phyloP scores from a whole-genome alignment of 208 protist genomes.

The Angomonas deanei region DNA sequence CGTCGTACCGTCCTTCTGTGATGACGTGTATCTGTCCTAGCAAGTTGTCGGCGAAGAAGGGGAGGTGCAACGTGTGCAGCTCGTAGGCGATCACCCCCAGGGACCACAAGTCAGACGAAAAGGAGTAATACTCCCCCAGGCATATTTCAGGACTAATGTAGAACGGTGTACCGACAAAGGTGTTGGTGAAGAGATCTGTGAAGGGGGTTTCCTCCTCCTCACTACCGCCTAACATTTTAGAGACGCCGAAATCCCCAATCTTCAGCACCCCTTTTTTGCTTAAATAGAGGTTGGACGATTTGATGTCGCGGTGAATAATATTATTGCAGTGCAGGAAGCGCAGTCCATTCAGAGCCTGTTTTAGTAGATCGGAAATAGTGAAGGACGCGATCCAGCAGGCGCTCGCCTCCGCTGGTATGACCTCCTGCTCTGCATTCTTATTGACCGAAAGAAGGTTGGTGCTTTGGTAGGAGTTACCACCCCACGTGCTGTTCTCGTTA shows the following conservation, averaged over 20 bases:
- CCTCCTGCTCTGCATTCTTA: neutral
- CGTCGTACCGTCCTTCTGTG: conserved; percentile 78
- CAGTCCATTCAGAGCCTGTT: conserved; percentile 78
- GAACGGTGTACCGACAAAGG: conserved; percentile 89
- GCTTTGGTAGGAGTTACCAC: too few species aligned
- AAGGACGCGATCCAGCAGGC: conserved; percentile 66
- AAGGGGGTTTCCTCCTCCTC: conserved; percentile 1
- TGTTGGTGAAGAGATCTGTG: conserved; percentile 45
- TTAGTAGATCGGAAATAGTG: conserved; percentile 56
- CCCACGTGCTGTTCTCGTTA: neutral
- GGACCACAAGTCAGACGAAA: conserved; percentile 80
- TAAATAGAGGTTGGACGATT: conserved; percentile 89
- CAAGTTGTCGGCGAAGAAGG: conserved; percentile 81
- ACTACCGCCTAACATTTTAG: neutral
- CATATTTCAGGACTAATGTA: conserved; percentile 87
- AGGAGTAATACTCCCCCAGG: conserved; percentile 81
- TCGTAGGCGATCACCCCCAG: conserved; percentile 87
- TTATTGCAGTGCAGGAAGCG: conserved; percentile 68
- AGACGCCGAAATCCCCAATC: conserved; percentile 86
- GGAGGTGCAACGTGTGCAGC: conserved; percentile 69
- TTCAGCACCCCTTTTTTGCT: conserved; percentile 50
- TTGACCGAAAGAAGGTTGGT: neutral
- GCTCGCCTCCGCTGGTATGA: conserved; percentile 6
- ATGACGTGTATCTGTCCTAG: conserved; percentile 81
- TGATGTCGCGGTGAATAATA: conserved; percentile 92